Percentiles rank a stretch among this genome's conserved stretches.
Evolutionary conservation across 805 yeast genomes (phyloP).

Genomic region (Starmerella cellae): DNA sequence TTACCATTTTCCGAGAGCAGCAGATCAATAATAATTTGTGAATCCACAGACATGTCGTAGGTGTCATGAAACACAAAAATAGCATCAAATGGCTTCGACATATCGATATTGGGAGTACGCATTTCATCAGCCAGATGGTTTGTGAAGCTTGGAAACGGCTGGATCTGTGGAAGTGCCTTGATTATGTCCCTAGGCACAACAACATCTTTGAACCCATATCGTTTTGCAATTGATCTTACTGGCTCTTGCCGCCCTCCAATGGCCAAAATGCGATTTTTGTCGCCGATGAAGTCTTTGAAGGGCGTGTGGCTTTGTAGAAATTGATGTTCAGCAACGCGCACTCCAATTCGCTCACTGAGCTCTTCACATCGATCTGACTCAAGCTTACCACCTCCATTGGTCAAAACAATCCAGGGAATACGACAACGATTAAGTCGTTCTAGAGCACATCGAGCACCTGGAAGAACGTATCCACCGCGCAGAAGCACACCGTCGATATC

Average conservation of each 20-base stretch:
- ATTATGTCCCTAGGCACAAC: conserved; percentile 70
- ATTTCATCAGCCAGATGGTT: conserved; percentile 53
- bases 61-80: conserved; percentile 84
- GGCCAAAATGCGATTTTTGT: conserved; percentile 61
- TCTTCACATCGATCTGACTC: conserved; percentile 64
- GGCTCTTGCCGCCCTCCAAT: conserved; percentile 83
- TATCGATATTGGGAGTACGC: conserved; percentile 36
- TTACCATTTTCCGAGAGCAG: conserved; percentile 63
- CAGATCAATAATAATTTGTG: conserved; percentile 74
- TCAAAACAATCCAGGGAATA: conserved; percentile 73
- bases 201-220: conserved; percentile 73
- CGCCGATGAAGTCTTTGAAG: conserved; percentile 64
- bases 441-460: conserved; percentile 64
- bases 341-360: conserved; percentile 45
- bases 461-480: conserved; percentile 72
- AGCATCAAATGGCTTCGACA: conserved; percentile 57
- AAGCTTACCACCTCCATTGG: conserved; percentile 86
- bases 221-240: conserved; percentile 69
- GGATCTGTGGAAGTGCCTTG: conserved; percentile 76
- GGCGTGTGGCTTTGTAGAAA: conserved; percentile 92
- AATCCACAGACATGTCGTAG: conserved; percentile 71
- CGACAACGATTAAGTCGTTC: conserved; percentile 58
- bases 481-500: conserved; percentile 88
- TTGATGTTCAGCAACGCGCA: conserved; percentile 57
- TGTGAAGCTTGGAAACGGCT: conserved; percentile 62